Conservation (phyloP, 2,329 filamentous ascomycete genomes). For the Botrytis tulipae region DNA sequence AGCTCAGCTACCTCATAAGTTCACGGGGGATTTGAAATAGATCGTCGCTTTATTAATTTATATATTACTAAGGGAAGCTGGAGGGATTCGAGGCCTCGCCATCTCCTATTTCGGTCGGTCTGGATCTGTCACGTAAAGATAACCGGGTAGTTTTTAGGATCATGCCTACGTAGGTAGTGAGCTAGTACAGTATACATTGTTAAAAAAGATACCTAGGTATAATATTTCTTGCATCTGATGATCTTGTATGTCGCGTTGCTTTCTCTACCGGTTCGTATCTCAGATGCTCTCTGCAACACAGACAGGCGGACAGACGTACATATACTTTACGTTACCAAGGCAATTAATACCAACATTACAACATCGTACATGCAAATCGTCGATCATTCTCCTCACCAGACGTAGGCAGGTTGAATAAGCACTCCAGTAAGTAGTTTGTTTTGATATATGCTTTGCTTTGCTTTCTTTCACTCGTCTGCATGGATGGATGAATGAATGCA, state of each 20-base stretch:
- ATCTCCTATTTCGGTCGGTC: neutral
- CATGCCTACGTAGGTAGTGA: neutral
- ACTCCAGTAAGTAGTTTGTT: neutral
- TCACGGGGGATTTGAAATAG: neutral
- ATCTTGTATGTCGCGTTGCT: neutral
- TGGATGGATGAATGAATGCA: neutral
- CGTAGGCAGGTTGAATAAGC: neutral
- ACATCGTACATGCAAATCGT: neutral
- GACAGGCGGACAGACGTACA: neutral
- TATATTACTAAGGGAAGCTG: neutral
- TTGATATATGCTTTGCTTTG: neutral
- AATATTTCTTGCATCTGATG: neutral
- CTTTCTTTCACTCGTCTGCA: neutral
- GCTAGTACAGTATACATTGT: neutral
- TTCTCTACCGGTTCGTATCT: neutral
- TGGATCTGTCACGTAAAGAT: neutral
- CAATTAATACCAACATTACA: neutral
- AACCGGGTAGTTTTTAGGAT: neutral
- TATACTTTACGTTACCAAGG: neutral
- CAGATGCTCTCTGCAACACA: neutral
- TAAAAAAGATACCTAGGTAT: neutral
- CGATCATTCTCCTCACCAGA: constrained; percentile 2
- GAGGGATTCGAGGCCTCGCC: constrained; percentile 11
- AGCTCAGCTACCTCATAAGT: neutral
- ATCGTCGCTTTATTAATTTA: neutral